Percentiles rank a stretch among this genome's conserved stretches.
These are phyloP conservation scores for Naganishia kalamii DNA, from an alignment of 768 basidiomycete genomes.

Conservation along the genomic window DNA sequence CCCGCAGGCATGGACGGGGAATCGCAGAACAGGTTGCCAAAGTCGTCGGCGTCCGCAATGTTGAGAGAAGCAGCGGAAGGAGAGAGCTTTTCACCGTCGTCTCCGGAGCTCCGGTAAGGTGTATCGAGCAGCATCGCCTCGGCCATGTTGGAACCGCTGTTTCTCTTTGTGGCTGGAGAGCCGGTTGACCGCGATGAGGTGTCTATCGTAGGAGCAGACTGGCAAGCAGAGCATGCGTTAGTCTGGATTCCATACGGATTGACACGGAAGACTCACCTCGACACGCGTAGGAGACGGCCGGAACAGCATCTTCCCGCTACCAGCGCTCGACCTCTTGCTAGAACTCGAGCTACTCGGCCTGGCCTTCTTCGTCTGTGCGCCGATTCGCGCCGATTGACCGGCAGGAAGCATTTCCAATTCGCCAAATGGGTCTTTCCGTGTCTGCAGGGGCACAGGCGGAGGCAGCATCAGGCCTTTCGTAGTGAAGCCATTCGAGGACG, in stretches of 20 bases:
- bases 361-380: conserved; percentile 37
- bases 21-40: conserved; percentile 43
- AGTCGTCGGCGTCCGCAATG: conserved; percentile 35
- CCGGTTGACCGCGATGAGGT: conserved; percentile 22
- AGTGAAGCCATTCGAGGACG: not conserved
- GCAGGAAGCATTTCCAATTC: not conserved
- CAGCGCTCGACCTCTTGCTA: conserved; percentile 27
- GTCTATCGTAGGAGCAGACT: conserved; percentile 32
- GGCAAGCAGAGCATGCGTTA: conserved; percentile 10
- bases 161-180: conserved; percentile 11
- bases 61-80: conserved; percentile 7
- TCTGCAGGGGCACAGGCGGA: conserved; percentile 29
- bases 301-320: conserved; percentile 25
- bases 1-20: conserved; percentile 33
- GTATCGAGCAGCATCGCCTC: conserved; percentile 40
- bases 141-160: conserved; percentile 22
- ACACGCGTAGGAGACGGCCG: conserved; percentile 29
- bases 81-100: not conserved
- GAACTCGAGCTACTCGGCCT: conserved; percentile 3
- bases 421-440: conserved; percentile 14
- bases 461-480: conserved; percentile 38
- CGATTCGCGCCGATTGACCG: conserved; percentile 18
- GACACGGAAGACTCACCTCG: conserved; percentile 31
- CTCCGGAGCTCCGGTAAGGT: conserved; percentile 18
- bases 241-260: not conserved